Percentiles rank a stretch among this genome's conserved stretches.
Evolutionary conservation across 345 rosid genomes (phyloP).

Genomic region (Camelina laxa): DNA sequence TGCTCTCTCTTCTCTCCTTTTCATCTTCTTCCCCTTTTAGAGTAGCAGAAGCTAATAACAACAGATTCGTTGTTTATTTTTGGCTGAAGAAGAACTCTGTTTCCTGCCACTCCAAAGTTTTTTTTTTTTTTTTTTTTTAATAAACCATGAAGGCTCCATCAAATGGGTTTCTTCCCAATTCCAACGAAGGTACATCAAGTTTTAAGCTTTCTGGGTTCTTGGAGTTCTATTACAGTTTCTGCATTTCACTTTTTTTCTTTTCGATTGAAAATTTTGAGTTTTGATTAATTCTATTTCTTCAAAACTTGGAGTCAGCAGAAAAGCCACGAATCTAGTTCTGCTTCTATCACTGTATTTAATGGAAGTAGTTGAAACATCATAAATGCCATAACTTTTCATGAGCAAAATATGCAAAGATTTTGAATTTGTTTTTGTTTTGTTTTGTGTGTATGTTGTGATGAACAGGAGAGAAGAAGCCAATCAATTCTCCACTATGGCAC

Average conservation of each 20-base stretch:
- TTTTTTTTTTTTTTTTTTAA: not conserved
- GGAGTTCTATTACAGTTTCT: slow-evolving; percentile 11
- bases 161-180: slow-evolving; percentile 44
- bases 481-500: slow-evolving; percentile 95
- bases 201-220: slow-evolving; percentile 25
- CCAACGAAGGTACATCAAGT: slow-evolving; percentile 39
- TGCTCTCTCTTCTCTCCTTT: too few species aligned
- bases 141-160: slow-evolving; percentile 48
- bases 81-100: too few species aligned
- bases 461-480: slow-evolving; percentile 81
- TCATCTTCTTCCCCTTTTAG: too few species aligned
- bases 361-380: slow-evolving; percentile 22
- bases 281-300: slow-evolving; percentile 10
- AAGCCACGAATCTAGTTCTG: slow-evolving; percentile 30
- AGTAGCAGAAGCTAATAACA: too few species aligned
- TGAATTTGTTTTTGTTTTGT: not conserved
- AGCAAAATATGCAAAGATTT: not conserved
- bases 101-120: not conserved
- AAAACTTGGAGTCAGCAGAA: slow-evolving; percentile 26
- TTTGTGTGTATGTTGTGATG: slow-evolving; percentile 28
- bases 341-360: slow-evolving; percentile 35
- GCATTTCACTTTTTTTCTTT: slow-evolving; percentile 32
- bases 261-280: slow-evolving; percentile 1
- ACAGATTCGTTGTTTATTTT: too few species aligned
- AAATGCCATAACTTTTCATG: slow-evolving; percentile 8